phyloP scores from a whole-genome alignment of 441 rosid genomes.

The Aquilaria agallochum region DNA sequence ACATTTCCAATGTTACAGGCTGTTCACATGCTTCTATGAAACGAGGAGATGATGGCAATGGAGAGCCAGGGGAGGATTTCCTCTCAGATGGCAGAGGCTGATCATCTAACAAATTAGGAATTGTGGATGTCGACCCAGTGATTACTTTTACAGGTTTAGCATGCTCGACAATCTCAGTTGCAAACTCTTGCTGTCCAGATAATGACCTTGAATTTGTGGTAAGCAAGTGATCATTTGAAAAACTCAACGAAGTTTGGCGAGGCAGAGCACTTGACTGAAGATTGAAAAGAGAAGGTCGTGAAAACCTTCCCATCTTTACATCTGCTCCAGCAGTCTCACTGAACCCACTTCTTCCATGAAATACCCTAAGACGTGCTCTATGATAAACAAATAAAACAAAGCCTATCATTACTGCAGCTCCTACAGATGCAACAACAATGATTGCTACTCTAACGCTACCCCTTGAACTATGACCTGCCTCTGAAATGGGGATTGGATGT shows the following conservation, averaged over 20 bases:
- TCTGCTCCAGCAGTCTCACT: conserved; percentile 38
- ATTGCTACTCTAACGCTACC: conserved; percentile 56
- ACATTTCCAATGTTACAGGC: conserved; percentile 70
- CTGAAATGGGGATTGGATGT: conserved; percentile 9
- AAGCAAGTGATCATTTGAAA: conserved; percentile 88
- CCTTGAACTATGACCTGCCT: conserved; percentile 38
- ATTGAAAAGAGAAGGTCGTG: conserved; percentile 64
- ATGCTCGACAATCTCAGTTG: conserved; percentile 64
- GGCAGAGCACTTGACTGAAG: conserved; percentile 54
- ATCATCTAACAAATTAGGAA: conserved; percentile 57
- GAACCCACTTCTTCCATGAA: conserved; percentile 57
- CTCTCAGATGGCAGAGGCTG: conserved; percentile 61
- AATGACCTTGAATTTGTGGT: conserved; percentile 76
- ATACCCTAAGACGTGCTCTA: conserved; percentile 59
- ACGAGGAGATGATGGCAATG: conserved; percentile 74
- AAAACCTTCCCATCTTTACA: conserved; percentile 52
- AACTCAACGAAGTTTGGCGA: conserved; percentile 64
- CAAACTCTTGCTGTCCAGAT: conserved; percentile 54
- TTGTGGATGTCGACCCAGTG: conserved; percentile 34
- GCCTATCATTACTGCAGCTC: conserved; percentile 56
- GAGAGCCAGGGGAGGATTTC: conserved; percentile 76
- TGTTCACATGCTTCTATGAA: conserved; percentile 52
- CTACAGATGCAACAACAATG: conserved; percentile 66
- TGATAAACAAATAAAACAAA: conserved; percentile 74
- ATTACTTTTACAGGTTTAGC: conserved; percentile 25